A percentile compares a stretch with the other conserved stretches of the same genome.
These are phyloP conservation scores for Nemania abortiva DNA, from an alignment of 2,329 filamentous ascomycete species.

Conservation along the genomic window DNA sequence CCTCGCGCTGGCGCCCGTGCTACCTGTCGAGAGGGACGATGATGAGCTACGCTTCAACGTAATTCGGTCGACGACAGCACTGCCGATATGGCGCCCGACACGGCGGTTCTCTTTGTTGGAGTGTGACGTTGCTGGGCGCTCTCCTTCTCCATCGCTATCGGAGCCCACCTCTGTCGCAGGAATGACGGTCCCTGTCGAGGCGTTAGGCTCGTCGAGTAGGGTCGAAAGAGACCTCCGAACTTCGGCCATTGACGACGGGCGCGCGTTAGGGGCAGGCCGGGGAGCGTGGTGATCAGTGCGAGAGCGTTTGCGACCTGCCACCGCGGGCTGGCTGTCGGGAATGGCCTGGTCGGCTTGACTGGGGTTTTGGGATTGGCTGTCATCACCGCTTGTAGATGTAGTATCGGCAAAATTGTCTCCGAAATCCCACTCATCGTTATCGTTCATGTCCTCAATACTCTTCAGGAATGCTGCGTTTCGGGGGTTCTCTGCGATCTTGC, in stretches of 20 bases:
- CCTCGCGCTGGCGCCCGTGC: conserved; percentile 48
- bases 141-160: conserved; percentile 64
- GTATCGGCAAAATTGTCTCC: conserved; percentile 66
- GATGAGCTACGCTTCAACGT: conserved; percentile 69
- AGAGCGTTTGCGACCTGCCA: conserved; percentile 50
- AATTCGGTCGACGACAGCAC: conserved; percentile 78
- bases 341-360: conserved; percentile 53
- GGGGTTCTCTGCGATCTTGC: conserved; percentile 88
- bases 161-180: conserved; percentile 62
- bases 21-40: conserved; percentile 43
- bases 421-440: conserved; percentile 82
- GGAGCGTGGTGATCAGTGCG: conserved; percentile 50
- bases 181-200: conserved; percentile 60
- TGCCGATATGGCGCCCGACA: conserved; percentile 47
- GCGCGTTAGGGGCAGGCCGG: conserved; percentile 72
- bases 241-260: conserved; percentile 80
- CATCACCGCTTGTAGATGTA: conserved; percentile 53
- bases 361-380: conserved; percentile 55
- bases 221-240: conserved; percentile 86
- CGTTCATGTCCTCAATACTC: conserved; percentile 85
- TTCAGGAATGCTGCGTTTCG: conserved; percentile 91
- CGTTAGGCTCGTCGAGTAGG: conserved; percentile 78
- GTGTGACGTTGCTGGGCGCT: conserved; percentile 43
- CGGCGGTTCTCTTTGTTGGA: conserved; percentile 65
- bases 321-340: conserved; percentile 67